These are phyloP conservation scores for Scedosporium minutisporum DNA, from an alignment of 2,329 filamentous ascomycete genomes.

Conservation along the genomic window DNA sequence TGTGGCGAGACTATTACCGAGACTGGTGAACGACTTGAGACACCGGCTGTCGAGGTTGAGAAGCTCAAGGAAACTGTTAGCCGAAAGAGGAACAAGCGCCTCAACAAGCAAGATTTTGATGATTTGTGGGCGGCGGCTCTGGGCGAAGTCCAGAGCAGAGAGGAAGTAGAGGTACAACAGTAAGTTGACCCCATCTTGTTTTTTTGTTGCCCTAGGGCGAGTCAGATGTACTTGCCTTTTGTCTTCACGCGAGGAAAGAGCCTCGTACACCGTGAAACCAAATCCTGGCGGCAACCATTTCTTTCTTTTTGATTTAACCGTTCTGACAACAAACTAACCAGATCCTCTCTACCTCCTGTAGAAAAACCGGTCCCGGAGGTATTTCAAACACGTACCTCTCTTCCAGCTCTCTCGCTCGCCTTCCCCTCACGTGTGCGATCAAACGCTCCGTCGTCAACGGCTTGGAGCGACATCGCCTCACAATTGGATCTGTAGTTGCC, in stretches of 20 bases:
- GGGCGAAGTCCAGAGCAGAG: conserved; percentile 56
- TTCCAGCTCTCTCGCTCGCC: conserved; percentile 81
- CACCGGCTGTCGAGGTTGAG: conserved; percentile 53
- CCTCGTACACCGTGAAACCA: not conserved
- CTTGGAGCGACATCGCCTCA: conserved; percentile 78
- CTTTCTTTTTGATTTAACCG: conserved; percentile 11
- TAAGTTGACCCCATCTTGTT: conserved; percentile 35
- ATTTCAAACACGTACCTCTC: conserved; percentile 57
- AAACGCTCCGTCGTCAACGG: conserved; percentile 68
- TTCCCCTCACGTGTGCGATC: conserved; percentile 78
- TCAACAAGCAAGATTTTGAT: conserved; percentile 84
- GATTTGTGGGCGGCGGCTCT: conserved; percentile 72
- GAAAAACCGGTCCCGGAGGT: conserved; percentile 56
- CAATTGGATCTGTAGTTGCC: conserved; percentile 59
- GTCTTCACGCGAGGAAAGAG: not conserved
- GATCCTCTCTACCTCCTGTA: conserved; percentile 63
- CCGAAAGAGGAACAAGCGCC: conserved; percentile 68
- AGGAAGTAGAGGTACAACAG: conserved; percentile 49
- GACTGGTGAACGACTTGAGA: conserved; percentile 47
- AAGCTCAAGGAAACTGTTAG: conserved; percentile 70
- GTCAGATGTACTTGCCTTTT: too few species aligned
- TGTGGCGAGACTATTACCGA: conserved; percentile 65
- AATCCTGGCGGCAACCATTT: not conserved
- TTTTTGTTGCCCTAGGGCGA: conserved; percentile 6
- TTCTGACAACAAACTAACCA: conserved; percentile 74